phyloP scores from a whole-genome alignment of 371 early-diverging fungal genomes.

The Paraphysoderma sedebokerense region DNA sequence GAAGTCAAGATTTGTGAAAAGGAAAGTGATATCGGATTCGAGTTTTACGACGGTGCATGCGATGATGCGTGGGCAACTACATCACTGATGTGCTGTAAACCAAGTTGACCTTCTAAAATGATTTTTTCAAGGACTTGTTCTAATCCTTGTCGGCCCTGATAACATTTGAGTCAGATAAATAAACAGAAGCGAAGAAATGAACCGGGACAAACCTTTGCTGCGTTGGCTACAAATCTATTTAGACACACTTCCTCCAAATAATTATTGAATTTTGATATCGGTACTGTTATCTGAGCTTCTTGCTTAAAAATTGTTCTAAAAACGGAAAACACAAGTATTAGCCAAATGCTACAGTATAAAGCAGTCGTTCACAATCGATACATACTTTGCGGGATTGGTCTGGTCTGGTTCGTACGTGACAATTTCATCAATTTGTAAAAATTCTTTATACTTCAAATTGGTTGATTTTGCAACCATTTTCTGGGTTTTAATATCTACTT shows the following conservation, averaged over 20 bases:
- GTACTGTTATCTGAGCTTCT: conserved; percentile 58
- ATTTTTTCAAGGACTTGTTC: conserved; percentile 42
- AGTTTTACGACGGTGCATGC: too few species aligned
- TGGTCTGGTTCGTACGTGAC: conserved; percentile 52
- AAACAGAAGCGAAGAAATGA: too few species aligned
- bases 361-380: background rate
- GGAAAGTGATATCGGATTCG: too few species aligned
- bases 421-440: conserved; percentile 69
- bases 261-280: conserved; percentile 52
- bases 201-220: too few species aligned
- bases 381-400: conserved; percentile 17
- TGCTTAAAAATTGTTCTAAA: conserved; percentile 54
- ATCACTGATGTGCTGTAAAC: background rate
- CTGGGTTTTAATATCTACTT: conserved; percentile 57
- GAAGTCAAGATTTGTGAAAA: too few species aligned
- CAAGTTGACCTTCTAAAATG: background rate
- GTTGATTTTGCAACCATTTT: conserved; percentile 48
- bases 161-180: too few species aligned
- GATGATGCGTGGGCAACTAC: too few species aligned
- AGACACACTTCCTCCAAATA: conserved; percentile 73
- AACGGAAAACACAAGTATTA: background rate
- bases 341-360: background rate
- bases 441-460: conserved; percentile 52
- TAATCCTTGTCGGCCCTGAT: conserved; percentile 50
- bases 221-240: conserved; percentile 73